Percentiles rank a stretch among this genome's conserved stretches.
phyloP scores from a whole-genome alignment of 805 yeast species.

The Clavispora santaluciae region DNA sequence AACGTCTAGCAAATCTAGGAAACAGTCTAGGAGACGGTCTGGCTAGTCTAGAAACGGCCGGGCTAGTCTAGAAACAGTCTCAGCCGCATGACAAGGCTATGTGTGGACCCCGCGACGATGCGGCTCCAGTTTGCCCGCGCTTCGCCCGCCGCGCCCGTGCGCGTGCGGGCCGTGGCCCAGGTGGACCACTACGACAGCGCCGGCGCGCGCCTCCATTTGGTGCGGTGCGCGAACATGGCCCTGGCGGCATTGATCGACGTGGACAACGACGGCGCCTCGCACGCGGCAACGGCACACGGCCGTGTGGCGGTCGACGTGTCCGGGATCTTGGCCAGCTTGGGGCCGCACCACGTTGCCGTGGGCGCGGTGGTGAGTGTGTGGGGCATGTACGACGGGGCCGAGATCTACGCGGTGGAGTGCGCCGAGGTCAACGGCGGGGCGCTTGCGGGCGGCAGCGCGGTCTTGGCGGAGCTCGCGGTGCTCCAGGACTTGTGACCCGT shows the following conservation, averaged over 20 bases:
- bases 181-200: constrained; percentile 17
- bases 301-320: constrained; percentile 5
- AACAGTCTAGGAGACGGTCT: too few species aligned
- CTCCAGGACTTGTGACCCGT: constrained; percentile 7
- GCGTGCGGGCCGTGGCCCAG: constrained; percentile 28
- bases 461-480: constrained; percentile 16
- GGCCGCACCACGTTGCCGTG: constrained; percentile 2
- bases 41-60: too few species aligned
- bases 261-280: constrained; percentile 4
- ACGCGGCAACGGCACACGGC: background rate
- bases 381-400: constrained; percentile 28
- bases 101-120: constrained; percentile 24
- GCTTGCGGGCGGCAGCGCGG: constrained; percentile 8
- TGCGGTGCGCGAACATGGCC: constrained; percentile 16
- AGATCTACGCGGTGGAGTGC: constrained; percentile 21
- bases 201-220: constrained; percentile 11
- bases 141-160: constrained; percentile 13
- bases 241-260: constrained; percentile 10
- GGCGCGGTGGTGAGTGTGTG: constrained; percentile 27
- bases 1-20: too few species aligned
- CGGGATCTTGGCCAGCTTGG: constrained; percentile 9
- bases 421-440: constrained; percentile 13
- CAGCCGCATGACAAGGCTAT: constrained; percentile 33
- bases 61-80: too few species aligned
- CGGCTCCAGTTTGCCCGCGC: constrained; percentile 21